phyloP scores from a whole-genome alignment of 768 basidiomycete species.

The Boletus reticulatus region DNA sequence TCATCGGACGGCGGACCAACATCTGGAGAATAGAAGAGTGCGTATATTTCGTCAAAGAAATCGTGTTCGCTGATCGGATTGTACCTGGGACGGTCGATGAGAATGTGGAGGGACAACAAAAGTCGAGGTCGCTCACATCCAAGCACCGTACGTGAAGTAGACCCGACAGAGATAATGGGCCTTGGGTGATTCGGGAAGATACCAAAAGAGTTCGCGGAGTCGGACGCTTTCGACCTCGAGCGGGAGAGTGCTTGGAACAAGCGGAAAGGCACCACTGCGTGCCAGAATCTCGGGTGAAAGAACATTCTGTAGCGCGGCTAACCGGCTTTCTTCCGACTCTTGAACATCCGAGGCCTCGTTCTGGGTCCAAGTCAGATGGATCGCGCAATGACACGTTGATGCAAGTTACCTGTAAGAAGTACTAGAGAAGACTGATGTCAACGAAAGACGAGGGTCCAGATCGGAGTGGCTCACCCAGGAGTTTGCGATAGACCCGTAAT shows the following conservation, averaged over 20 bases:
- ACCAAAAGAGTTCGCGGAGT: slow-evolving; percentile 61
- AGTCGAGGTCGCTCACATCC: slow-evolving; percentile 53
- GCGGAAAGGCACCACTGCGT: slow-evolving; percentile 64
- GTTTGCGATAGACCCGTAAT: slow-evolving; percentile 72
- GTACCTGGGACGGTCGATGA: slow-evolving; percentile 45
- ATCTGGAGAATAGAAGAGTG: slow-evolving; percentile 53
- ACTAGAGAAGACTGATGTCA: slow-evolving; percentile 38
- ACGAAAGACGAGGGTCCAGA: neutral
- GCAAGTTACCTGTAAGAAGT: slow-evolving; percentile 63
- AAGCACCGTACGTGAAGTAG: slow-evolving; percentile 64
- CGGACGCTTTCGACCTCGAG: slow-evolving; percentile 43
- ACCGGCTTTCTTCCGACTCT: slow-evolving; percentile 43
- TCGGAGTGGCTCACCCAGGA: slow-evolving; percentile 53
- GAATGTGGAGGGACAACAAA: neutral
- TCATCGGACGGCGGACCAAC: slow-evolving; percentile 46
- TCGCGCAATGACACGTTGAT: neutral
- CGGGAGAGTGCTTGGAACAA: slow-evolving; percentile 42
- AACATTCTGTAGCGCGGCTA: slow-evolving; percentile 49
- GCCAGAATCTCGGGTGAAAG: slow-evolving; percentile 62
- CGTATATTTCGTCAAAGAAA: slow-evolving; percentile 60
- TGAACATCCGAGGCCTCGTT: slow-evolving; percentile 61
- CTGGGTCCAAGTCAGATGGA: slow-evolving; percentile 33
- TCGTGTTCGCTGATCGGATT: slow-evolving; percentile 60
- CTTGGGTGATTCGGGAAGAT: slow-evolving; percentile 59
- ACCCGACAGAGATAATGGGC: slow-evolving; percentile 60